phyloP scores from a whole-genome alignment of 208 protist species.

The Tritrichomonas musculus region DNA sequence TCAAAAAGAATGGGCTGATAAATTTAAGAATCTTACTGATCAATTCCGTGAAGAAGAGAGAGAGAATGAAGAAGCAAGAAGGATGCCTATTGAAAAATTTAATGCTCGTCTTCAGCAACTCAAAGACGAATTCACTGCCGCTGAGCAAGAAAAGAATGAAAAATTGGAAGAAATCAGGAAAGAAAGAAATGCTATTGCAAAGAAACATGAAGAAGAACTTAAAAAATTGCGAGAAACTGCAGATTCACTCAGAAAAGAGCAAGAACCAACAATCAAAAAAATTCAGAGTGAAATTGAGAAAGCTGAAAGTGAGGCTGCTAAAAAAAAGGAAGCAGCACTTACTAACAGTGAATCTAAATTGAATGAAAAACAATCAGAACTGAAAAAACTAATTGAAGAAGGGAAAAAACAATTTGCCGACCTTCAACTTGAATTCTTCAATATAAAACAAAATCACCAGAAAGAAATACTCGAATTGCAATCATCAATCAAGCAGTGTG shows the following conservation, averaged over 20 bases:
- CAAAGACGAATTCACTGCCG: not conserved
- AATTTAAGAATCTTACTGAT: not conserved
- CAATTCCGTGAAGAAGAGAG: conserved; percentile 26
- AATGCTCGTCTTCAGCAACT: not conserved
- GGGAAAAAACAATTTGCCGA: not conserved
- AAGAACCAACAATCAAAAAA: not conserved
- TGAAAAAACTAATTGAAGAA: not conserved
- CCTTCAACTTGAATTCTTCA: not conserved
- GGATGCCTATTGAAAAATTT: not conserved
- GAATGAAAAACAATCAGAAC: not conserved
- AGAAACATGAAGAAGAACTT: not conserved
- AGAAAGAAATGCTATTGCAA: not conserved
- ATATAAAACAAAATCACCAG: not conserved
- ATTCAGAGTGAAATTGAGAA: not conserved
- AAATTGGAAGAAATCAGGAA: not conserved
- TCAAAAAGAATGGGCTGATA: not conserved
- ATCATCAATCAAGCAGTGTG: not conserved
- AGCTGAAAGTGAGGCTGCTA: not conserved
- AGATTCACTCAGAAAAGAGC: not conserved
- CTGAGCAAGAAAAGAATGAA: not conserved
- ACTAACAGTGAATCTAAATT: not conserved
- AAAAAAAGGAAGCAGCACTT: not conserved
- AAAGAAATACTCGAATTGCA: not conserved
- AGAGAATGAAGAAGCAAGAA: conserved; percentile 20
- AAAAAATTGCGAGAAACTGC: not conserved